Evolutionary conservation across 169 alveolate species (phyloP).

Genomic region (Plasmodium falciparum): DNA sequence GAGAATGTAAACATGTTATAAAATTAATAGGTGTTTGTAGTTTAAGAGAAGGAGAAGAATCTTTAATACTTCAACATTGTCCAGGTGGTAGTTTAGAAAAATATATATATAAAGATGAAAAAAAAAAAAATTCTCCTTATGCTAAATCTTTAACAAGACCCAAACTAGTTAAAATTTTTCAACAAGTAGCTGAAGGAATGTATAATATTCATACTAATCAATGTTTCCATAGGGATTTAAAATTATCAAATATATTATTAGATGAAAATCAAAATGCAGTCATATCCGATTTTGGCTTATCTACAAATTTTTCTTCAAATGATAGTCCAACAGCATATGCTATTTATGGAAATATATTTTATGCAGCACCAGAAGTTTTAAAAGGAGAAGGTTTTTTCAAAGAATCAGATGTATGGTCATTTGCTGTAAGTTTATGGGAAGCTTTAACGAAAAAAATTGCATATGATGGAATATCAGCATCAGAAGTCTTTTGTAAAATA

Average conservation of each 20-base stretch:
- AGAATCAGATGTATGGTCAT: conserved; percentile 85
- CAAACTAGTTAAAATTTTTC: conserved; percentile 76
- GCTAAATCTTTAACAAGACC: conserved; percentile 71
- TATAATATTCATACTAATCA: conserved; percentile 73
- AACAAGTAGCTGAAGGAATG: conserved; percentile 83
- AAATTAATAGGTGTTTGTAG: conserved; percentile 78
- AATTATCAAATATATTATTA: conserved; percentile 58
- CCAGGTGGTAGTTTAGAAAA: conserved; percentile 83
- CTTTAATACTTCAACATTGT: conserved; percentile 78
- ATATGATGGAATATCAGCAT: conserved; percentile 80
- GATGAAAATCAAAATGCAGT: conserved; percentile 75
- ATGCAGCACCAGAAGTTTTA: conserved; percentile 84
- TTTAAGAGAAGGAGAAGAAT: conserved; percentile 77
- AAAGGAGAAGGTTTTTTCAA: conserved; percentile 83
- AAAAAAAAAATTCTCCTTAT: conserved; percentile 24
- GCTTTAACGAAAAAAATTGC: conserved; percentile 77
- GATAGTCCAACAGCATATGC: conserved; percentile 81
- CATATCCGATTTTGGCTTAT: conserved; percentile 82
- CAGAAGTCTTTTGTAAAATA: conserved; percentile 65
- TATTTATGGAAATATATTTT: conserved; percentile 80
- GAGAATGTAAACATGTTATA: conserved; percentile 76
- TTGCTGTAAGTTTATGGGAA: conserved; percentile 80
- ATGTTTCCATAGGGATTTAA: conserved; percentile 73
- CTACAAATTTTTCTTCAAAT: conserved; percentile 72
- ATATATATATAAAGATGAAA: conserved; percentile 71